phyloP scores from a whole-genome alignment of 2,329 filamentous ascomycete species.

The Didymella pomorum region DNA sequence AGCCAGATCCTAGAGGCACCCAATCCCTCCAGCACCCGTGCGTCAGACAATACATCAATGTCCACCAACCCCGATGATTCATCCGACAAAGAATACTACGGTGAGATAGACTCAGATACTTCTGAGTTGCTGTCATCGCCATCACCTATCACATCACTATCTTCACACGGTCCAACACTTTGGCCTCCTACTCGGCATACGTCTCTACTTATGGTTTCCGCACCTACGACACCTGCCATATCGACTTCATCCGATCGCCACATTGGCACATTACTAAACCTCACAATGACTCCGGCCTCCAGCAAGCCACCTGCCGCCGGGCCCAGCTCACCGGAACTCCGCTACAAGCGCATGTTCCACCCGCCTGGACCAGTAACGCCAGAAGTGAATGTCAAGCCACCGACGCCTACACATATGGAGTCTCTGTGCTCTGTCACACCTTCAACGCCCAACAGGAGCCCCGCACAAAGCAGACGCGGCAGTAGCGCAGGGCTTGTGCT shows the following conservation, averaged over 20 bases:
- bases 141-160: slow-evolving; percentile 40
- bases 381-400: slow-evolving; percentile 20
- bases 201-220: slow-evolving; percentile 34
- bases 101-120: slow-evolving; percentile 44
- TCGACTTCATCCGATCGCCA: slow-evolving; percentile 29
- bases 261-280: slow-evolving; percentile 31
- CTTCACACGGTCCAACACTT: slow-evolving; percentile 26
- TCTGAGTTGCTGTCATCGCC: slow-evolving; percentile 45
- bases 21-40: neutral
- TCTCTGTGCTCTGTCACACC: slow-evolving; percentile 17
- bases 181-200: slow-evolving; percentile 42
- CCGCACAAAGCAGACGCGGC: slow-evolving; percentile 27
- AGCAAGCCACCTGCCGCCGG: slow-evolving; percentile 14
- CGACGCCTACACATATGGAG: slow-evolving; percentile 16
- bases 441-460: slow-evolving; percentile 20
- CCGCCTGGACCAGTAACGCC: slow-evolving; percentile 29
- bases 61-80: slow-evolving; percentile 41
- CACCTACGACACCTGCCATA: slow-evolving; percentile 37
- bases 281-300: slow-evolving; percentile 36
- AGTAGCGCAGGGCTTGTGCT: slow-evolving; percentile 28
- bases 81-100: slow-evolving; percentile 45
- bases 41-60: slow-evolving; percentile 37
- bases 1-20: slow-evolving; percentile 11
- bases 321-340: slow-evolving; percentile 51
- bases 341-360: slow-evolving; percentile 55